phyloP scores from a whole-genome alignment of 345 rosid species.

The Populus alba region DNA sequence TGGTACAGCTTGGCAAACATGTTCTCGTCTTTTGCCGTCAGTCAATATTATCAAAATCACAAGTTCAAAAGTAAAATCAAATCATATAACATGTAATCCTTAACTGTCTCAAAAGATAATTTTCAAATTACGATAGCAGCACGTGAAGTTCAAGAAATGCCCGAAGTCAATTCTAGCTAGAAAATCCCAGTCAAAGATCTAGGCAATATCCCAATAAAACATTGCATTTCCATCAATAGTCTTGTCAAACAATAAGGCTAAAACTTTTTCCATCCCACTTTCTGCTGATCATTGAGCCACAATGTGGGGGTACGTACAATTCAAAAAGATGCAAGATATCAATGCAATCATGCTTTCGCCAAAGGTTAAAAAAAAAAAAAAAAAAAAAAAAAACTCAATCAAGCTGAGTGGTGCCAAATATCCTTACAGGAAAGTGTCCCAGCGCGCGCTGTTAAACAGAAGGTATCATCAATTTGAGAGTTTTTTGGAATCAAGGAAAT shows the following conservation, averaged over 20 bases:
- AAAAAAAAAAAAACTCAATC: too few species aligned
- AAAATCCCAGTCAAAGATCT: background rate
- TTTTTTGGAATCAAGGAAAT: background rate
- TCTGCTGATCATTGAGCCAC: conserved; percentile 1
- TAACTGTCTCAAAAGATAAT: too few species aligned
- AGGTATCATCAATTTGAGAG: background rate
- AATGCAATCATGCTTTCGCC: background rate
- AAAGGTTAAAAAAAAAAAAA: background rate
- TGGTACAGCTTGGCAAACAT: too few species aligned
- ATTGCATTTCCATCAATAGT: background rate
- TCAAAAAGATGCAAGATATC: background rate
- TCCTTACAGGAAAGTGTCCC: background rate
- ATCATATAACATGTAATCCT: too few species aligned
- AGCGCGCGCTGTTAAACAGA: background rate
- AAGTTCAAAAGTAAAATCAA: too few species aligned
- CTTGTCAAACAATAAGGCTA: background rate
- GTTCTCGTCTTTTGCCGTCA: too few species aligned
- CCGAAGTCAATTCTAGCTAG: background rate
- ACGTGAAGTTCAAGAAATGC: background rate
- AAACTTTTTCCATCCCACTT: background rate
- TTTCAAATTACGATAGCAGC: background rate
- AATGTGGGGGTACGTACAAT: background rate
- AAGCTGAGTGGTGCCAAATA: background rate
- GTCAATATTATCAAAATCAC: too few species aligned
- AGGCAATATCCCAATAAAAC: background rate